These are phyloP conservation scores for Phaeosphaeria sp. DNA, from an alignment of 2,329 filamentous ascomycete species.

Conservation along the genomic window DNA sequence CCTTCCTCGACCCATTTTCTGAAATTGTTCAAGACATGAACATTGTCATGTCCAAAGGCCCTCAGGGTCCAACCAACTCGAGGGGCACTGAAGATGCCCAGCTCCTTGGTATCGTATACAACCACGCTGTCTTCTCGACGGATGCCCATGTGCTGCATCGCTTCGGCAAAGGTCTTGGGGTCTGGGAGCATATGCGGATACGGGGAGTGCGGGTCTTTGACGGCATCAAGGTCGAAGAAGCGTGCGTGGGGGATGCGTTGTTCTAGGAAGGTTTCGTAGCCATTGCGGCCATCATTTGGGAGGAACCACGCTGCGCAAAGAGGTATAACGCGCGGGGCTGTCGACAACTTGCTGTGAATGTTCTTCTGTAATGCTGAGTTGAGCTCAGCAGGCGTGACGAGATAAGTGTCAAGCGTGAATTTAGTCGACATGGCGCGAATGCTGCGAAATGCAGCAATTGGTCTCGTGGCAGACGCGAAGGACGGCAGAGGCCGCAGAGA, in stretches of 20 bases:
- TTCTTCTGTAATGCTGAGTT: constrained; percentile 82
- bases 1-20: constrained; percentile 88
- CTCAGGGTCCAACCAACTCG: constrained; percentile 92
- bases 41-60: constrained; percentile 85
- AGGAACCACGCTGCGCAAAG: constrained; percentile 96
- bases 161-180: constrained; percentile 78
- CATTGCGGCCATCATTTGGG: constrained; percentile 85
- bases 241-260: constrained; percentile 86
- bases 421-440: constrained; percentile 38
- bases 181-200: constrained; percentile 97
- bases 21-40: constrained; percentile 96
- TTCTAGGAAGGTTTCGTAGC: constrained; percentile 79
- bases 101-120: constrained; percentile 89
- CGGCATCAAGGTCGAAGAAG: constrained; percentile 94
- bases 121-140: constrained; percentile 87
- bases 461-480: constrained; percentile 14
- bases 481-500: constrained; percentile 29
- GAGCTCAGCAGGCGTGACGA: constrained; percentile 85
- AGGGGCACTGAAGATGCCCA: constrained; percentile 93
- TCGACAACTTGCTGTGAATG: constrained; percentile 77
- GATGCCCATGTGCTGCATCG: constrained; percentile 90
- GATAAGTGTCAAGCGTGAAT: constrained; percentile 73
- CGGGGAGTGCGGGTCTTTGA: constrained; percentile 84
- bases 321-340: constrained; percentile 82
- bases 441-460: constrained; percentile 10